Evolutionary conservation across 2,329 filamentous ascomycete genomes (phyloP).

Genomic region (Apiospora sp.): DNA sequence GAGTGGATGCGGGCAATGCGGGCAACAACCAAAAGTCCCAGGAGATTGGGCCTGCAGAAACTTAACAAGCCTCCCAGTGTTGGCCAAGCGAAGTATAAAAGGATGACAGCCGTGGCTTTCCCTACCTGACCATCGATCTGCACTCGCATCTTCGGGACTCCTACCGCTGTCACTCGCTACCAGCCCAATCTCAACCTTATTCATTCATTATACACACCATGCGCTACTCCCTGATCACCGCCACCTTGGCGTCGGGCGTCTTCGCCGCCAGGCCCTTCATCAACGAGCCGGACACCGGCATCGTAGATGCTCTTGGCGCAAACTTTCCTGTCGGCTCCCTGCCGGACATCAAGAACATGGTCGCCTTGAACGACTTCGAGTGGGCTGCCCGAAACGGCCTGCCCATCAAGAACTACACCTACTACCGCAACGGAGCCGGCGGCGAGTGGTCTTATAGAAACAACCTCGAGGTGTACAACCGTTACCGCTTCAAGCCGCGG

Average conservation of each 20-base stretch:
- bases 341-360: conserved; percentile 52
- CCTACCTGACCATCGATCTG: neutral
- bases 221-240: conserved; percentile 38
- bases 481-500: conserved; percentile 57
- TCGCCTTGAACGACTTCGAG: conserved; percentile 62
- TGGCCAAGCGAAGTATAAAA: neutral
- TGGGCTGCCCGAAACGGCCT: conserved; percentile 59
- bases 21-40: neutral
- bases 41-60: neutral
- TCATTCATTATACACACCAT: conserved; percentile 30
- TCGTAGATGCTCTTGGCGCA: conserved; percentile 47
- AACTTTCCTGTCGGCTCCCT: conserved; percentile 45
- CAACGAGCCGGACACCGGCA: conserved; percentile 55
- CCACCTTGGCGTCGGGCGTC: conserved; percentile 43
- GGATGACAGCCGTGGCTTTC: neutral
- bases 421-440: conserved; percentile 63
- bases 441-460: conserved; percentile 65
- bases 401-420: conserved; percentile 58
- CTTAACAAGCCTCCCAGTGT: neutral
- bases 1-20: neutral
- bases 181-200: neutral
- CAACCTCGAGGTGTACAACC: conserved; percentile 62
- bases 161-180: conserved; percentile 9
- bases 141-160: conserved; percentile 10
- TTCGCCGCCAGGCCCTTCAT: conserved; percentile 53